Base-by-base conservation (phyloP, 306 rosid genomes). In the Ceratonia siliqua region DNA sequence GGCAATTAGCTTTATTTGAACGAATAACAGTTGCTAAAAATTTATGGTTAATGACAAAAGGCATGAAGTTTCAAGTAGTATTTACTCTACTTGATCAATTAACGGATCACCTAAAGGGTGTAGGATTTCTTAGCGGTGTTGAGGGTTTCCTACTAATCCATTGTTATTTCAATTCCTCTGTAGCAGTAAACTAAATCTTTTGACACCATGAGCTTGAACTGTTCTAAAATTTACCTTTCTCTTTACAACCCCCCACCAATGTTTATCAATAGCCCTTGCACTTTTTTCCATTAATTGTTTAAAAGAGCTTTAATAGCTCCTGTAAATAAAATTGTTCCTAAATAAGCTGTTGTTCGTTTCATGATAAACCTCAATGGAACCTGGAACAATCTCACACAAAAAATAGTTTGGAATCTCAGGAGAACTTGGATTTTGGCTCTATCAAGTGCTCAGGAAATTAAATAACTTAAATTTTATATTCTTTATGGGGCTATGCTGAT, bases 1-100 rank as follows among this genome's bases (percentile, higher is more conserved):
- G 76, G 97, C 93, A 62, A 79, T 82, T 74, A 92, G 93, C 84
- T 88, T 70, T 68, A 78, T 88, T 54, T 88, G 88, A 73, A 85
- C 88, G 14, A 81, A 82, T 85, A 84, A 82, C 8, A 42, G 73
- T 69, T 72, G 78, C 50, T 49, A 55, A 76, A 82, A 85, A 42
- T 84, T 89, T 70, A 81, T 75, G 84, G 92, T 84, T 48, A 88
- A 89, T 69, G 88, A 85, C 79, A 83, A 80, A 78, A 66, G 83
- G 18, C 87, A 73, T 77, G 83, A 24, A 59, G 78, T 65, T 45
- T 78, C 82, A 49, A 77, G 66, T 36, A 53, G 76, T 56, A 74
- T 84, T 41, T 84, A 78, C 68, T 38, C 82, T 78, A 53, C 70
- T 87, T 33, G 88, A 87, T 82, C 89, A 87, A 69, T 78, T 87